phyloP scores from a whole-genome alignment of 2,329 filamentous ascomycete species.

The Macrophomina pseudophaseolina region DNA sequence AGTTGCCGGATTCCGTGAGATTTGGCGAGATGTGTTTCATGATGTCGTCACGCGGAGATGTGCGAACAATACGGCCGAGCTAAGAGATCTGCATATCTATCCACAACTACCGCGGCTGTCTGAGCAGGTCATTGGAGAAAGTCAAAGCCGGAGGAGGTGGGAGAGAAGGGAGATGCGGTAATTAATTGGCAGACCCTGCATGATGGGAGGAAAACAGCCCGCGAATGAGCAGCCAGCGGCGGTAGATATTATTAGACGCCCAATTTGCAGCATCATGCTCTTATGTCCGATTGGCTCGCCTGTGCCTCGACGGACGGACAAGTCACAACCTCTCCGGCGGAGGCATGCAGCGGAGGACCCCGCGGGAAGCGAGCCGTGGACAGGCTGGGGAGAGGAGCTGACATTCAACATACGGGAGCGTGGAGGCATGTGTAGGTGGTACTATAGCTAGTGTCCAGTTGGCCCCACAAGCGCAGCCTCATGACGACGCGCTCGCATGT shows the following conservation, averaged over 20 bases:
- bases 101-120: not conserved
- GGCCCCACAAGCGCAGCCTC: too few relatives aligned
- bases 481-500: not conserved
- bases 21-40: not conserved
- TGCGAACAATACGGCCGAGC: not conserved
- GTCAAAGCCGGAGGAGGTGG: not conserved
- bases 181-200: not conserved
- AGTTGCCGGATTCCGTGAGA: not conserved
- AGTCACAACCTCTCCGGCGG: not conserved
- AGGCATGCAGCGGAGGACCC: not conserved
- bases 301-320: not conserved
- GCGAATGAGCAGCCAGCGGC: not conserved
- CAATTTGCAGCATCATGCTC: not conserved
- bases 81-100: not conserved
- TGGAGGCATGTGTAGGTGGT: not conserved
- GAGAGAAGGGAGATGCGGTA: not conserved
- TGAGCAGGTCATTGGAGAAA: not conserved
- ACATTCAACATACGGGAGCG: not conserved
- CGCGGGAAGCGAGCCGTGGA: not conserved
- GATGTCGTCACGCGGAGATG: not conserved
- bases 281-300: not conserved
- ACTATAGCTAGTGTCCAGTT: not conserved
- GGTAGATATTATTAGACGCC: not conserved
- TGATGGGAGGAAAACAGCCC: not conserved
- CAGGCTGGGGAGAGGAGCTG: not conserved